Conservation (phyloP, 148 eudicot species). For the Chenopodium suecicum region DNA sequence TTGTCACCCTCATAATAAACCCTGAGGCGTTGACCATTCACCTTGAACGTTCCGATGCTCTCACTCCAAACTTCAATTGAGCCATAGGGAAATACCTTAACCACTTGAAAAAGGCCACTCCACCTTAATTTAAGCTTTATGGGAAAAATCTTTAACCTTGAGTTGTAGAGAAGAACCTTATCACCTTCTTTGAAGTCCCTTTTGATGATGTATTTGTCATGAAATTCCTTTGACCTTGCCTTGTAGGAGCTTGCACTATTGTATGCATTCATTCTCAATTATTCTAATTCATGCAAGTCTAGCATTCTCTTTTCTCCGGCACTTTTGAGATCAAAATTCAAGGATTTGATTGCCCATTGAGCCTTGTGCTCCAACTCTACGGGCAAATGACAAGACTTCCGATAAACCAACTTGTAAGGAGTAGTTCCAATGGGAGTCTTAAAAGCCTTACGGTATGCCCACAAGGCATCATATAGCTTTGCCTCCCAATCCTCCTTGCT, state of each 20-base stretch:
- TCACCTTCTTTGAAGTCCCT: not conserved
- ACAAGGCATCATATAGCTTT: slow-evolving; percentile 2
- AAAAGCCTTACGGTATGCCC: not conserved
- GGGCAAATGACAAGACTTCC: not conserved
- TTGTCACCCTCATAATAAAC: not conserved
- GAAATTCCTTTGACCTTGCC: slow-evolving; percentile 7
- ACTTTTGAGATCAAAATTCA: not conserved
- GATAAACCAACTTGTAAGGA: not conserved
- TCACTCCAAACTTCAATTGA: not conserved
- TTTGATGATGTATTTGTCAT: not conserved
- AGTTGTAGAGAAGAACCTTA: not conserved
- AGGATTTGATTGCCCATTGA: not conserved
- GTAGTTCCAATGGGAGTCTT: not conserved
- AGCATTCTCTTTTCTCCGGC: not conserved
- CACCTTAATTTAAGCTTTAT: not conserved
- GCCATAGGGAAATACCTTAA: not conserved
- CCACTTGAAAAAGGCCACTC: not conserved
- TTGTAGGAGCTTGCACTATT: slow-evolving; percentile 15
- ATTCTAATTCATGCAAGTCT: slow-evolving; percentile 11
- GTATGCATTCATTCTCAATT: slow-evolving; percentile 14
- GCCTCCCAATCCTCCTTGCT: not conserved
- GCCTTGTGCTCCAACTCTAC: not conserved
- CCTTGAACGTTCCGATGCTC: not conserved
- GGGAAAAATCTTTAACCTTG: not conserved
- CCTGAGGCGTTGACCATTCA: not conserved